phyloP scores from a whole-genome alignment of 805 yeast species.

The Metschnikowia vanudenii region DNA sequence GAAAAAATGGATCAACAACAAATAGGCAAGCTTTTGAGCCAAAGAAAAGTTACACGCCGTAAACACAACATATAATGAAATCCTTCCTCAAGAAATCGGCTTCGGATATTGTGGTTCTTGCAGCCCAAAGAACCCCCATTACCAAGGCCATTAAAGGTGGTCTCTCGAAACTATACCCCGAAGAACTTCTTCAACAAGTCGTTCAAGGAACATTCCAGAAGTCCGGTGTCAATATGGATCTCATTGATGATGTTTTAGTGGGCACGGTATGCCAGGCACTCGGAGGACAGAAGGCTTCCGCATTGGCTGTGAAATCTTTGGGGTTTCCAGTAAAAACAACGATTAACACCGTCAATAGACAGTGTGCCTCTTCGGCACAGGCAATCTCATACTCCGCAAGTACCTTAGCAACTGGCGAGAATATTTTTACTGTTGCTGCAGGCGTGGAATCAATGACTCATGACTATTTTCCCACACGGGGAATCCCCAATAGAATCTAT shows the following conservation, averaged over 20 bases:
- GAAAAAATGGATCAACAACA: too few relatives aligned
- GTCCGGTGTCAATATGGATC: conserved; percentile 23
- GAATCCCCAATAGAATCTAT: conserved; percentile 34
- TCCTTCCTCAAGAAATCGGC: conserved; percentile 23
- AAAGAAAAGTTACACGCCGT: too few relatives aligned
- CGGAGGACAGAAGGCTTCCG: conserved; percentile 40
- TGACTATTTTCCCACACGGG: conserved; percentile 41
- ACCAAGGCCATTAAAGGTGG: conserved; percentile 39
- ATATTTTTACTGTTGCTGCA: conserved; percentile 35
- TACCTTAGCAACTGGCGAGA: conserved; percentile 30
- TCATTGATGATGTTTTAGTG: conserved; percentile 35
- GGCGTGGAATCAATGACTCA: conserved; percentile 45
- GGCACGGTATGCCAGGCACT: conserved; percentile 38
- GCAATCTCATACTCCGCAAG: conserved; percentile 34
- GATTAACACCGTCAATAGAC: conserved; percentile 36
- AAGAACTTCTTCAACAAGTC: conserved; percentile 31
- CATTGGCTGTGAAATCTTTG: conserved; percentile 32
- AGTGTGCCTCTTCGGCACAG: conserved; percentile 42
- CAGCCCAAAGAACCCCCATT: conserved; percentile 36
- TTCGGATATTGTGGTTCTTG: conserved; percentile 34
- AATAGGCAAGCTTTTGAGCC: too few relatives aligned
- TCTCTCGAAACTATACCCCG: conserved; percentile 34
- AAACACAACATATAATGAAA: neutral
- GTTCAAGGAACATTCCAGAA: conserved; percentile 28
- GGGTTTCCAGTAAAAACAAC: conserved; percentile 37